Base-by-base conservation (phyloP, 2,329 filamentous ascomycete genomes). In the Chrysoporthe austroafricana region DNA sequence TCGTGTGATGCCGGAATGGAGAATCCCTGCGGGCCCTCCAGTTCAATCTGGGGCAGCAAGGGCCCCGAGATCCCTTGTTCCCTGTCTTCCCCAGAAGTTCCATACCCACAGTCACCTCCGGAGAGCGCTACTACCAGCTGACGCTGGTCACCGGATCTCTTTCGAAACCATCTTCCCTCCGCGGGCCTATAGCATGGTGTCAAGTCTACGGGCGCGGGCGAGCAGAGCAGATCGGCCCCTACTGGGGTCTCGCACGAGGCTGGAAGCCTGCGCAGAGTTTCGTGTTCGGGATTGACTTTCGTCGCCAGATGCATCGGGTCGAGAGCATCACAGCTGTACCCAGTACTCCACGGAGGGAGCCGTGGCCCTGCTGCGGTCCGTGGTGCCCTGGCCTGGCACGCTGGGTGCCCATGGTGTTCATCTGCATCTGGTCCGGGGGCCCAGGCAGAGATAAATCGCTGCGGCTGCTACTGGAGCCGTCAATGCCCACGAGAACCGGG, bases 41-140 rank as follows among this genome's bases (percentile, higher is more conserved):
- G 60, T 39, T 42, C 11, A 4, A 59, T 64, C 60, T 48, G 60
- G 39, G 36, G 44, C 32, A 50, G 7, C 48, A 63, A 26, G 58
- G 58, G 14, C 7, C 9, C 21, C 8, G 39, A 32, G 54, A 56
- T 39, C 52, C 67, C 61, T 69, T 62, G 59, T 54, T 56, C 67
- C 67, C 64, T 69, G 67, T 69, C 64, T 69, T 69, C 67, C 67
- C 67, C 67, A 64, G 67, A 69, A 58, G 59, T 69, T 62, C 59
- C 18, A 26, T 57, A 43, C 62, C 62, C 48, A 50, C 62, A 43
- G 13, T 63, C 61, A 60, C 46, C 64, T 64, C 56, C 64, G 61
- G 52, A 62, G 26, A 50, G 67, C 54, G 54, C 36, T 48, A 58
- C 26, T 46, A 44, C 60, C 65, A 60, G 57, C 39, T 63, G 66